Conservation (phyloP, 1,139 yeast species). For the Torulaspora pretoriensis region DNA sequence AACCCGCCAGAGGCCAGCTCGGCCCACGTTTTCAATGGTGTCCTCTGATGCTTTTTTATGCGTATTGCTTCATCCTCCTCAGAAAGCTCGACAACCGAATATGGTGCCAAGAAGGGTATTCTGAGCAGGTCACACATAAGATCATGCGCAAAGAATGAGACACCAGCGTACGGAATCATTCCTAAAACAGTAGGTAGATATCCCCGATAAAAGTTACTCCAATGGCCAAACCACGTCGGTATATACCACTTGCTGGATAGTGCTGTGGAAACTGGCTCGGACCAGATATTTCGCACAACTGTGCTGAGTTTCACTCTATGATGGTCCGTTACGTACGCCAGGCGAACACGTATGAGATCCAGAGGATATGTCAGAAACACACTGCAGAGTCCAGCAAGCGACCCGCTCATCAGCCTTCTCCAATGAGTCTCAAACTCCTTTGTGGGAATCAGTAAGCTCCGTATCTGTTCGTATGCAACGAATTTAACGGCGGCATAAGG, state of each 20-base stretch:
- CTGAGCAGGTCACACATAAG: conserved; percentile 80
- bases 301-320: conserved; percentile 52
- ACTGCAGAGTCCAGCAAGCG: conserved; percentile 79
- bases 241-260: conserved; percentile 30
- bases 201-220: conserved; percentile 84
- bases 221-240: conserved; percentile 37
- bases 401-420: conserved; percentile 82
- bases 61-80: conserved; percentile 23
- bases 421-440: conserved; percentile 71
- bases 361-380: conserved; percentile 91
- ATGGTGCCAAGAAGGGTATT: conserved; percentile 47
- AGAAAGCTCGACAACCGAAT: conserved; percentile 46
- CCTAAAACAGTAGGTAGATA: conserved; percentile 92
- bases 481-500: conserved; percentile 97
- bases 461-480: conserved; percentile 92
- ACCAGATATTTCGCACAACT: conserved; percentile 54
- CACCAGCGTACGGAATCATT: conserved; percentile 98
- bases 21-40: conserved; percentile 82
- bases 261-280: conserved; percentile 51
- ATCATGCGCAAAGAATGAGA: conserved; percentile 92
- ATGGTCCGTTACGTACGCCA: conserved; percentile 78
- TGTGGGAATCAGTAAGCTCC: conserved; percentile 73
- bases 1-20: conserved; percentile 91
- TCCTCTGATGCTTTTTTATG: conserved; percentile 36
- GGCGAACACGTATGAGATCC: conserved; percentile 81